phyloP scores from a whole-genome alignment of 192 early-diverging fungal species.

The Linnemannia exigua region DNA sequence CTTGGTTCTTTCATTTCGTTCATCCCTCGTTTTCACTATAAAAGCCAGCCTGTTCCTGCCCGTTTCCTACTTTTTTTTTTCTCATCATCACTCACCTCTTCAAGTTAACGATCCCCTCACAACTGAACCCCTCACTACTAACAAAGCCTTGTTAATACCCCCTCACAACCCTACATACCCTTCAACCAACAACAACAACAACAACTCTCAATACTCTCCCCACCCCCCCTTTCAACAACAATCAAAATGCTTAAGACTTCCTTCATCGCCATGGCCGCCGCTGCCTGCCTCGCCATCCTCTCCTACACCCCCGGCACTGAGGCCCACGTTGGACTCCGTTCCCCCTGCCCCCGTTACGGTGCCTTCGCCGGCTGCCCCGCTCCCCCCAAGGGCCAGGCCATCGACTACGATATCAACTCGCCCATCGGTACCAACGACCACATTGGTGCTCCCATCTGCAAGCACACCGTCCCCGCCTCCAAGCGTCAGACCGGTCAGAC shows the following conservation, averaged over 20 bases:
- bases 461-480: conserved; percentile 55
- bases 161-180: background rate
- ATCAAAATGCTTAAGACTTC: conserved; percentile 29
- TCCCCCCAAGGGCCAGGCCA: conserved; percentile 54
- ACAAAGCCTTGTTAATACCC: background rate
- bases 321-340: conserved; percentile 59
- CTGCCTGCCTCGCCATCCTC: conserved; percentile 29
- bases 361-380: conserved; percentile 58
- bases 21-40: background rate
- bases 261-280: conserved; percentile 36
- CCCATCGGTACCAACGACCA: conserved; percentile 54
- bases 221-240: background rate
- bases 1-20: background rate
- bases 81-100: conserved; percentile 10
- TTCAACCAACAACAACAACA: background rate
- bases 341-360: conserved; percentile 62
- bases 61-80: background rate
- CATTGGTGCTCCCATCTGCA: conserved; percentile 61
- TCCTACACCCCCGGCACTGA: conserved; percentile 37
- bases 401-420: conserved; percentile 65
- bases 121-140: conserved; percentile 1
- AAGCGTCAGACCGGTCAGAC: conserved; percentile 65
- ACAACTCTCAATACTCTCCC: background rate
- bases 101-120: conserved; percentile 6
- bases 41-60: background rate